phyloP scores from a whole-genome alignment of 345 rosid genomes.

The Citrus medica region DNA sequence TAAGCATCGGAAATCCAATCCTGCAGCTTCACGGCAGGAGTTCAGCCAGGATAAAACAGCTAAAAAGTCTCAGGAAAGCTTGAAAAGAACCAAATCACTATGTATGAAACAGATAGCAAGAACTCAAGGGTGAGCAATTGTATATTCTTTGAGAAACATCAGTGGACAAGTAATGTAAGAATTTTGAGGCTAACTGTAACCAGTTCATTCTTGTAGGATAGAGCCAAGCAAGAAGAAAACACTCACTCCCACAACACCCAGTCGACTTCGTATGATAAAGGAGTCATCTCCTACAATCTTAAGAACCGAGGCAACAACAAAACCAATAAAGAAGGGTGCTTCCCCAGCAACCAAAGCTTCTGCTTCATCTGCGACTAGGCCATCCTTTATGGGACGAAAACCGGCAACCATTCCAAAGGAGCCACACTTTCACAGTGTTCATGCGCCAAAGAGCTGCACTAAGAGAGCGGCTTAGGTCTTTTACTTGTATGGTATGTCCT shows the following conservation, averaged over 20 bases:
- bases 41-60: conserved; percentile 14
- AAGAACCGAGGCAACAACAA: conserved; percentile 28
- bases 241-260: conserved; percentile 2
- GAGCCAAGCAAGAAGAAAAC: conserved; percentile 29
- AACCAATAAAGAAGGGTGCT: conserved; percentile 16
- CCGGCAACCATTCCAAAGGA: conserved; percentile 51
- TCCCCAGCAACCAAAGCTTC: conserved; percentile 26
- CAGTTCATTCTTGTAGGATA: conserved; percentile 32
- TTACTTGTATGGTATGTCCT: not conserved
- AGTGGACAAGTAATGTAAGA: not conserved
- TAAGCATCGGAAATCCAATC: conserved; percentile 22
- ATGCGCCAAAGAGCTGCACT: conserved; percentile 69
- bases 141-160: not conserved
- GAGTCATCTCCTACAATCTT: conserved; percentile 26
- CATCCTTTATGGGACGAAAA: conserved; percentile 37
- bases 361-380: conserved; percentile 24
- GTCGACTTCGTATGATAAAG: conserved; percentile 28
- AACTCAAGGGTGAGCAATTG: conserved; percentile 30
- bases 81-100: conserved; percentile 37
- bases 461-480: conserved; percentile 28
- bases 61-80: conserved; percentile 17
- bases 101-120: conserved; percentile 23
- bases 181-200: not conserved
- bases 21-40: conserved; percentile 11
- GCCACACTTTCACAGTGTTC: conserved; percentile 59